A percentile compares a stretch with the other conserved stretches of the same genome.
phyloP scores from a whole-genome alignment of 2,329 filamentous ascomycete species.

The Fonsecaea pugnacius region DNA sequence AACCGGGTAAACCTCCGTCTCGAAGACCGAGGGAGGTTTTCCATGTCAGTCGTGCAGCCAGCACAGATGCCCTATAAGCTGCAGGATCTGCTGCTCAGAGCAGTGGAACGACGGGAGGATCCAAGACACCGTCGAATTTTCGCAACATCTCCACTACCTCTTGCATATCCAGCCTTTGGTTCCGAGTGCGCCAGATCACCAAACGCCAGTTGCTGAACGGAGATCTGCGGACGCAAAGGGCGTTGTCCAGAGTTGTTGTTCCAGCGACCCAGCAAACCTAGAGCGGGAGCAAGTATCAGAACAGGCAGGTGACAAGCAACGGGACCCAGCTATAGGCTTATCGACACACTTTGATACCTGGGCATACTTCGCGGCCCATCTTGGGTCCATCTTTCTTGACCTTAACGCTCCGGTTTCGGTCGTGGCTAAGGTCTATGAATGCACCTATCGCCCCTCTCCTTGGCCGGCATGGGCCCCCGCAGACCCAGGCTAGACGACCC shows the following conservation, averaged over 20 bases:
- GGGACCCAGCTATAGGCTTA: neutral
- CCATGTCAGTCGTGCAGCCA: neutral
- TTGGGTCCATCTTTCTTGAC: neutral
- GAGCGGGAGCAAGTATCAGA: neutral
- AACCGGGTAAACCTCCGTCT: neutral
- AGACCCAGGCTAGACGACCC: neutral
- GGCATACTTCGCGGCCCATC: neutral
- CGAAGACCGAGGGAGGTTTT: neutral
- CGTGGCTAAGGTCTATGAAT: neutral
- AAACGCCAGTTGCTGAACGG: constrained; percentile 2
- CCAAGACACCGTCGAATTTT: neutral
- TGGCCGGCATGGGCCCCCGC: neutral
- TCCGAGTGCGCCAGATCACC: neutral
- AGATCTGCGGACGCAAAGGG: constrained; percentile 10
- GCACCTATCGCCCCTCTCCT: neutral
- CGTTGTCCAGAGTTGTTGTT: neutral
- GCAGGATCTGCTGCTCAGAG: neutral
- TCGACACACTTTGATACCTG: neutral
- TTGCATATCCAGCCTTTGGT: neutral
- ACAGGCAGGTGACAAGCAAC: neutral
- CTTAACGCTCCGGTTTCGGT: neutral
- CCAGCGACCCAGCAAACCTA: neutral
- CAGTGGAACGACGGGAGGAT: neutral
- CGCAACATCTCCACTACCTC: neutral
- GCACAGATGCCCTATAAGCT: neutral